Evolutionary conservation across 139 green algal genomes (phyloP), one percentile per base, ranked within the genome.

Genomic region (Haematococcus sp.): DNA sequence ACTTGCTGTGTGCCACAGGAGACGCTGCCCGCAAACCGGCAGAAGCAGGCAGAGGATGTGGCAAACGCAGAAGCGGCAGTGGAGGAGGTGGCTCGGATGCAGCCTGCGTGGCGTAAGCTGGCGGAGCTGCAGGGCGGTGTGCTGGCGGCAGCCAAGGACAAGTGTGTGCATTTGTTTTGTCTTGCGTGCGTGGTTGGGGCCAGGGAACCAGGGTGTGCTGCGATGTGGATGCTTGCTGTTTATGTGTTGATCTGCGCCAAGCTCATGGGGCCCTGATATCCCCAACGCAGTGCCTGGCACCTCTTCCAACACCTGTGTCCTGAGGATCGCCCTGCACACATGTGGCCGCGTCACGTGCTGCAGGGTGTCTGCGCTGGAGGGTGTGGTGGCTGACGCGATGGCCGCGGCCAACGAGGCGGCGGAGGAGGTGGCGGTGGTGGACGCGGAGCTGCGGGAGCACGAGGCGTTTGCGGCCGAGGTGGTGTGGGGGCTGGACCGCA

Each of bases 401-500:
- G 32, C 30, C 20, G 35, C 74, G 60, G 70, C 67, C 22, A n/a
- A 65, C 23, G 2, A 44, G 11, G 2, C 49, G 20, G 65, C 73
- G 16, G 27, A 59, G 22, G 70, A 78, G 13, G 68, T 76, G 40
- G 77, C 58, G 44, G 44, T 75, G 70, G 51, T 46, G 2, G 20
- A 43, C 7, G 73, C 68, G 54, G 34, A 40, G 31, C 22, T 32
- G 16, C 28, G 25, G 32, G 74, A 80, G 61, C 15, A 49, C 58
- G 35, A 32, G 28, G 33, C 28, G 4, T 65, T 83, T 22, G 15
- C 3, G 27, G 15, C 34, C 9, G 70, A 77, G 15, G 23, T 73
- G 32, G 46, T 82, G 56, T 82, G 68, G 74, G 25, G 64, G 27
- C 22, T 84, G n/a, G 79, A 81, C 73, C 32, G 63, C 0, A 43